phyloP scores from a whole-genome alignment of 805 yeast species.

The Metschnikowia gelsemii region DNA sequence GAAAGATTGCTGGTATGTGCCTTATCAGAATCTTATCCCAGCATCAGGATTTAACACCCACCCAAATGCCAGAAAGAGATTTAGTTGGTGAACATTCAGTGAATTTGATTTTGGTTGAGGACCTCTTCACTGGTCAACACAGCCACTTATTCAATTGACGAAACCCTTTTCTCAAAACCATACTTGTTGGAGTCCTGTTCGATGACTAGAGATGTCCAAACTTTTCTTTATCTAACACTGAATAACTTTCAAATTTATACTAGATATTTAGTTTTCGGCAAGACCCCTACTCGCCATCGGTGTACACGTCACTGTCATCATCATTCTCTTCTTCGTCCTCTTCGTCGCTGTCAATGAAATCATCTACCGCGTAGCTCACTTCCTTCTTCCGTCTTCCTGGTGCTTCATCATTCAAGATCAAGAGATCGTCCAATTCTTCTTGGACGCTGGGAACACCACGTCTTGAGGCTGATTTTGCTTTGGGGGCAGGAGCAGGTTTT shows the following conservation, averaged over 20 bases:
- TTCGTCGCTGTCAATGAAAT: constrained; percentile 12
- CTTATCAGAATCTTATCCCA: too few species aligned
- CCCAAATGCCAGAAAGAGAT: too few species aligned
- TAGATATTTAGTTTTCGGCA: not conserved
- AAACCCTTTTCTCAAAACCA: too few species aligned
- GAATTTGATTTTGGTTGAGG: too few species aligned
- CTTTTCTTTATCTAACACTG: too few species aligned
- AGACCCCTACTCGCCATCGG: constrained; percentile 8
- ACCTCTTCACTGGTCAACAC: too few species aligned
- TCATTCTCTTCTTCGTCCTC: constrained; percentile 12
- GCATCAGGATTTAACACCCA: too few species aligned
- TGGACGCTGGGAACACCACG: constrained; percentile 11
- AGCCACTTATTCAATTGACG: too few species aligned
- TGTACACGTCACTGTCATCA: constrained; percentile 11
- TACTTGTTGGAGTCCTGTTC: too few species aligned
- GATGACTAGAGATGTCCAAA: too few species aligned
- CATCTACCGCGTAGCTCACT: constrained; percentile 18
- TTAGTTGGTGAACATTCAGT: too few species aligned
- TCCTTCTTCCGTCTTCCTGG: constrained; percentile 15
- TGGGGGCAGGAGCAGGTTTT: constrained; percentile 4
- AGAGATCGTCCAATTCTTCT: constrained; percentile 20
- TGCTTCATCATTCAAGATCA: constrained; percentile 9
- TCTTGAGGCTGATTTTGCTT: constrained; percentile 1
- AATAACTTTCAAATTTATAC: not conserved
- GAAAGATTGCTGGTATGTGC: too few species aligned